phyloP scores from a whole-genome alignment of 306 rosid genomes.

The Hippophae tibetana region DNA sequence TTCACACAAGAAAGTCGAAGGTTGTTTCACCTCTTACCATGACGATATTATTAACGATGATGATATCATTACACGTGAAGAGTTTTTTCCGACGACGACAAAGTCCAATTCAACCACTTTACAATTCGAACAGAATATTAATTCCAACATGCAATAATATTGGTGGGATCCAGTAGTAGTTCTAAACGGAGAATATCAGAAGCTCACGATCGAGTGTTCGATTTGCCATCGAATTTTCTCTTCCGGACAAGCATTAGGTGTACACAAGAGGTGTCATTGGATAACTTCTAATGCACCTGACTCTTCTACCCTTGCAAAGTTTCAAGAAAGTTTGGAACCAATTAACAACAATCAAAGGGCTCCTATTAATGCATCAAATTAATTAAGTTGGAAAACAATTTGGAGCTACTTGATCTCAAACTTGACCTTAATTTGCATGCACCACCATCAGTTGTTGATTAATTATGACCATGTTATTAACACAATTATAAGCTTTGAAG shows the following conservation, averaged over 20 bases:
- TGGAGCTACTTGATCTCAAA: slow-evolving; percentile 54
- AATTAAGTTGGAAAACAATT: slow-evolving; percentile 26
- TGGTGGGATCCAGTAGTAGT: slow-evolving; percentile 24
- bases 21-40: slow-evolving; percentile 75
- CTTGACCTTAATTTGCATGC: slow-evolving; percentile 84
- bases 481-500: slow-evolving; percentile 6
- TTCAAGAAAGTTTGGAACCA: slow-evolving; percentile 44
- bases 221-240: slow-evolving; percentile 87
- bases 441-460: slow-evolving; percentile 10
- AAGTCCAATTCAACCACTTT: slow-evolving; percentile 36
- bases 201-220: slow-evolving; percentile 67
- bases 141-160: neutral
- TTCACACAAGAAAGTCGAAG: slow-evolving; percentile 90
- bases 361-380: slow-evolving; percentile 1
- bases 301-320: slow-evolving; percentile 42
- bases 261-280: slow-evolving; percentile 96
- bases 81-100: slow-evolving; percentile 27
- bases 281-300: slow-evolving; percentile 63
- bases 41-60: slow-evolving; percentile 42
- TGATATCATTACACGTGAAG: slow-evolving; percentile 48
- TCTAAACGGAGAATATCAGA: slow-evolving; percentile 52
- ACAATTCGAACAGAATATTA: slow-evolving; percentile 33
- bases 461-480: slow-evolving; percentile 6
- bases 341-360: slow-evolving; percentile 5
- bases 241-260: slow-evolving; percentile 90